A percentile compares a stretch with the other conserved stretches of the same genome.
phyloP scores from a whole-genome alignment of 345 rosid species.

The Rhodamnia argentea region DNA sequence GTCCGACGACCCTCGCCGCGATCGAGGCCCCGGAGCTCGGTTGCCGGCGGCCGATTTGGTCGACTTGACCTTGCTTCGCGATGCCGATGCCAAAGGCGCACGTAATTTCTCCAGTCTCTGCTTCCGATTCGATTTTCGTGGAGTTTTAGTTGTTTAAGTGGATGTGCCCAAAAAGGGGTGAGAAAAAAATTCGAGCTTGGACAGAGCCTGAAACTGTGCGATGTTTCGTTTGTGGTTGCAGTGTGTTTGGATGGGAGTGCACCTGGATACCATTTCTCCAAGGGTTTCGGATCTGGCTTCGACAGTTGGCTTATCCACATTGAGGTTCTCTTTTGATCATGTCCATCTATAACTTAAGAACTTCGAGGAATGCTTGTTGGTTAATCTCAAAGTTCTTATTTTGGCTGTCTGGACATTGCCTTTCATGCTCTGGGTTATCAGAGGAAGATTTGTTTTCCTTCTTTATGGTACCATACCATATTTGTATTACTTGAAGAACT shows the following conservation, averaged over 20 bases:
- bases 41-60: conserved; percentile 26
- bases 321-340: conserved; percentile 34
- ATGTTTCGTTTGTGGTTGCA: conserved; percentile 6
- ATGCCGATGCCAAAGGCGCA: conserved; percentile 57
- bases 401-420: background rate
- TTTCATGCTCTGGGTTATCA: background rate
- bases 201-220: background rate
- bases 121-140: background rate
- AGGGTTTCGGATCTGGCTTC: conserved; percentile 76
- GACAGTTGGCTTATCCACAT: conserved; percentile 71
- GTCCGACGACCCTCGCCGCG: conserved; percentile 13
- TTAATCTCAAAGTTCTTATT: background rate
- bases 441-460: background rate
- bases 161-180: background rate
- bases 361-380: background rate
- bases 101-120: conserved; percentile 20
- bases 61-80: conserved; percentile 41
- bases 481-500: background rate
- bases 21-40: background rate
- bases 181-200: background rate
- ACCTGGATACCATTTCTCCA: conserved; percentile 55
- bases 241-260: conserved; percentile 86
- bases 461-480: background rate
- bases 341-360: background rate
- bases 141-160: background rate